Conservation (phyloP, 2,329 filamentous ascomycete species). For the Polytolypa hystricis region DNA sequence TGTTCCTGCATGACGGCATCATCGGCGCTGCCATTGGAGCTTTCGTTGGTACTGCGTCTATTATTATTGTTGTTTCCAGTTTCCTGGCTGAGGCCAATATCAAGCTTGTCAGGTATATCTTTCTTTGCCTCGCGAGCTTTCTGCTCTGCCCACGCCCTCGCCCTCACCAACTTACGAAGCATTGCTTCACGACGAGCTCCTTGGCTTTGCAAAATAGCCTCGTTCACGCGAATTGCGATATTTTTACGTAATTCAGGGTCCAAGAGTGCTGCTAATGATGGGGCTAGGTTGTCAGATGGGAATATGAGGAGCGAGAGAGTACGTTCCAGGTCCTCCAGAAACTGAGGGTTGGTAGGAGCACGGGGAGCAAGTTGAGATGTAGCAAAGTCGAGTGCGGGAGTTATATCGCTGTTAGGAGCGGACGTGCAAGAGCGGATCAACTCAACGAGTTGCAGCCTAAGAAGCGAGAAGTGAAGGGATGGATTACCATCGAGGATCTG, state of each 20-base stretch:
- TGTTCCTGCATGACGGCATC: conserved; percentile 34
- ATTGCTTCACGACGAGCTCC: conserved; percentile 66
- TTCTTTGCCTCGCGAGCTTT: conserved; percentile 38
- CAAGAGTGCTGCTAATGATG: conserved; percentile 63
- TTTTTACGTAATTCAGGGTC: conserved; percentile 67
- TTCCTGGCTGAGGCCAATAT: conserved; percentile 32
- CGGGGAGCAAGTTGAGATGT: conserved; percentile 76
- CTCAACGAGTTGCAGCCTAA: conserved; percentile 87
- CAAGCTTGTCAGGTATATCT: conserved; percentile 35
- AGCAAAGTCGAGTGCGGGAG: conserved; percentile 73
- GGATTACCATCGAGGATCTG: conserved; percentile 81
- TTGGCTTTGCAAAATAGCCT: conserved; percentile 68
- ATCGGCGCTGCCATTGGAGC: conserved; percentile 22
- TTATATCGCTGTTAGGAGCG: conserved; percentile 59
- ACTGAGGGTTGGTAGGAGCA: conserved; percentile 68
- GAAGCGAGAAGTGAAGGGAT: conserved; percentile 74
- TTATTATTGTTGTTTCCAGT: conserved; percentile 17
- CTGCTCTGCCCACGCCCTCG: conserved; percentile 74
- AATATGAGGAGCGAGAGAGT: conserved; percentile 92
- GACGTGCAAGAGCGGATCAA: conserved; percentile 69
- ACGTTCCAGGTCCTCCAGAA: conserved; percentile 75
- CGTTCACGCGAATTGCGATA: conserved; percentile 82
- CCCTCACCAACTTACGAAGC: conserved; percentile 67
- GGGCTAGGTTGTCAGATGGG: conserved; percentile 64
- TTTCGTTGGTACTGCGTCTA: conserved; percentile 11